Evolutionary conservation across 345 rosid species (phyloP), one percentile per base, ranked within the genome.

Genomic region (Euphorbia peplus): DNA sequence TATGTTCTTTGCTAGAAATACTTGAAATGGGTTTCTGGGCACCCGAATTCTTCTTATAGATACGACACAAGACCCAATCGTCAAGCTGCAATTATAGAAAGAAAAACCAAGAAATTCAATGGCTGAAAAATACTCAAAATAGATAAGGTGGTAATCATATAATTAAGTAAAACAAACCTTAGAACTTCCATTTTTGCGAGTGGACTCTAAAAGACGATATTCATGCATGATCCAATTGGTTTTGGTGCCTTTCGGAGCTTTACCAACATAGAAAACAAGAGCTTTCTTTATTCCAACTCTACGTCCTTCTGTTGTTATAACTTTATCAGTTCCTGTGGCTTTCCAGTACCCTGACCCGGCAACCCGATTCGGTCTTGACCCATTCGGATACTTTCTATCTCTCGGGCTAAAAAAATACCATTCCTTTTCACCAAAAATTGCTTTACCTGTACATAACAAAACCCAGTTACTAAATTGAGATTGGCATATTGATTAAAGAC

Each of bases 151-250:
- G 1, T 2, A 57, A 57, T 29, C 8, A 32, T 32, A 60, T 60
- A 30, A 37, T 44, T 44, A 12, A 8, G 15, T 0, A 7, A 19
- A 13, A 8, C 25, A 29, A 75, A 92, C 96, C 91, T 71, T 90
- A 42, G 93, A 21, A 84, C 93, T 87, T 58, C 97, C 93, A 47
- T 46, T 70, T 69, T 82, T 84, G 22, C 88, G 84, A 59, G 84
- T 67, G 26, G 77, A 46, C 22, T 86, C 96, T n/a, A 87, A 4
- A 60, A 95, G 87, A 56, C 99, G 91, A 69, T 90, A 95, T 71
- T 95, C 99, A 56, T 95, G 99, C 99, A 95, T 91, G 66, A 95
- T 95, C 99, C 99, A 95, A 83, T 91, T 95, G 12, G 99, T 95
- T 79, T 95, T 95, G 57, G 86, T 86, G 15, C 99, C 99, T 80